Evolutionary conservation across 2,329 filamentous ascomycete species (phyloP).

Genomic region (Sporothrix variecibatus): DNA sequence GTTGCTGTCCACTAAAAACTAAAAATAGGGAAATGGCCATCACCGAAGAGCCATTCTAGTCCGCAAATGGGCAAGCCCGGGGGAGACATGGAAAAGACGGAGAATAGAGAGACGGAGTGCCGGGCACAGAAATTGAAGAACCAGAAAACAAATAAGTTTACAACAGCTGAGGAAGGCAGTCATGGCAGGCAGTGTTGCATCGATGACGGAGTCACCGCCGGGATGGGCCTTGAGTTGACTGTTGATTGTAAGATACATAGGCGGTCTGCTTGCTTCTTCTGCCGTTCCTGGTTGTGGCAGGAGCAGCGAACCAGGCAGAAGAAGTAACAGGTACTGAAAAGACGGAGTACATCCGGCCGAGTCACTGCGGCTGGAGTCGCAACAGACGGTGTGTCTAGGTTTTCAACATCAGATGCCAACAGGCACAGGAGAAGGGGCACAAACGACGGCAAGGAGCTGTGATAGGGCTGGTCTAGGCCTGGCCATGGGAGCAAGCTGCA

Average conservation of each 20-base stretch:
- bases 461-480: slow-evolving; percentile 8
- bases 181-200: slow-evolving; percentile 1
- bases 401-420: slow-evolving; percentile 11
- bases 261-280: slow-evolving; percentile 9
- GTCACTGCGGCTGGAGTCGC: background rate
- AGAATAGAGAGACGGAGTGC: background rate
- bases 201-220: slow-evolving; percentile 11
- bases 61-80: slow-evolving; percentile 20
- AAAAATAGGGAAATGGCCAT: slow-evolving; percentile 6
- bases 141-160: background rate
- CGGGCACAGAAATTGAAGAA: background rate
- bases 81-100: background rate
- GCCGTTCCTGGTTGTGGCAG: background rate
- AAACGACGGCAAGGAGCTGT: background rate
- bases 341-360: background rate
- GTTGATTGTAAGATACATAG: background rate
- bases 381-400: slow-evolving; percentile 5
- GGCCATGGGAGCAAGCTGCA: background rate
- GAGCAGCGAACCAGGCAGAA: background rate
- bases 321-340: background rate
- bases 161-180: background rate
- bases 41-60: slow-evolving; percentile 16
- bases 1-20: slow-evolving; percentile 12
- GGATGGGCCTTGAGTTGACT: background rate
- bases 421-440: background rate